These are phyloP conservation scores for Nicotiana tomentosiformis DNA, from an alignment of 257 asterid species.

Conservation along the genomic window DNA sequence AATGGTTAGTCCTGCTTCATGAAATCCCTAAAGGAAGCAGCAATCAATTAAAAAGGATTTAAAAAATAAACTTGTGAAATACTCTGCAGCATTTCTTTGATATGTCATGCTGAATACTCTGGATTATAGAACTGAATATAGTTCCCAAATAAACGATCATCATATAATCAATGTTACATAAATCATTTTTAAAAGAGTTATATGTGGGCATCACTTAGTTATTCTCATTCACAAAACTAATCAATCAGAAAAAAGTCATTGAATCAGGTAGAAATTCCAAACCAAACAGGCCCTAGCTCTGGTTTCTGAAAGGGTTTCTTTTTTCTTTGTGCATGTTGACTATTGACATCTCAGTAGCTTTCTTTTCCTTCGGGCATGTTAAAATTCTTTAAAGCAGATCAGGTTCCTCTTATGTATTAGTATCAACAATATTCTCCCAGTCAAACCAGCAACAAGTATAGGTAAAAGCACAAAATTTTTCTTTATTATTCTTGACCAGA, in stretches of 20 bases:
- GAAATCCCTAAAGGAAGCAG: background rate
- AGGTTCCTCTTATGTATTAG: background rate
- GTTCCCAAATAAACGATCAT: background rate
- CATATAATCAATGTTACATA: background rate
- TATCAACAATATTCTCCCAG: background rate
- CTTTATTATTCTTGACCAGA: background rate
- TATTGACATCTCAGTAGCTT: background rate
- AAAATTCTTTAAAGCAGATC: background rate
- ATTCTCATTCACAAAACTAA: background rate
- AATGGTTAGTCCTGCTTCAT: background rate
- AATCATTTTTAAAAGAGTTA: background rate
- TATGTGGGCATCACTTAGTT: background rate
- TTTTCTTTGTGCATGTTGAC: background rate
- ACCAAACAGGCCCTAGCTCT: background rate
- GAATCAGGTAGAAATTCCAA: background rate
- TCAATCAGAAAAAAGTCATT: background rate
- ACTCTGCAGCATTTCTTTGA: too few species aligned
- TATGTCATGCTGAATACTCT: too few species aligned
- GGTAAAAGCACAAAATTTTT: background rate
- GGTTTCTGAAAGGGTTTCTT: background rate
- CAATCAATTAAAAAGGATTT: background rate
- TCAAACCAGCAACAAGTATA: background rate
- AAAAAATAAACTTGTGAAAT: background rate
- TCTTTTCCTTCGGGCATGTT: background rate
- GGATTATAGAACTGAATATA: background rate